Base-by-base conservation (phyloP, 2,329 filamentous ascomycete genomes). In the Talaromyces sp. region DNA sequence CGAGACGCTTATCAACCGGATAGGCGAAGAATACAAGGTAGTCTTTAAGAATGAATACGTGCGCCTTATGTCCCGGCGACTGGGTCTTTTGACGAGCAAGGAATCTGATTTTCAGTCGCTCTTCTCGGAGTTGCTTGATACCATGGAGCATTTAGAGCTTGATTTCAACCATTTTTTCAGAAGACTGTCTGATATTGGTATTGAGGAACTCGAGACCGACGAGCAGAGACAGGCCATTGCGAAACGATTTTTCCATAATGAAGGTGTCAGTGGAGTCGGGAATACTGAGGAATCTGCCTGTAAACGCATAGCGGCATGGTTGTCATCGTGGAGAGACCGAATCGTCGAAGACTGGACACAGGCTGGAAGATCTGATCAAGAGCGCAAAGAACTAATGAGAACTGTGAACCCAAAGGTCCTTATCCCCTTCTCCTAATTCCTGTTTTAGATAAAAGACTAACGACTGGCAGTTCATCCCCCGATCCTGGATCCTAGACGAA, bases 81-180 rank as follows among this genome's bases (percentile, higher is more conserved):
- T 99, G 0, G 95, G 95, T 0, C 83, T 98, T 3, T 88, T 87
- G 72, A 85, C 81, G 0, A 84, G 85, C 70, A 87, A 89, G 68
- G 86, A 90, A 4, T 82, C 82, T 0, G 94, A 97, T 75, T 96
- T 97, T 71, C 85, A 96, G 24, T 80, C 85, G 0, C 79, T 98
- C 2, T 95, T 94, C 74, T 93, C 90, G n/a, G 87, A 92, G 63
- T 79, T 92, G 11, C 84, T 99, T 0, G 92, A 97, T 74, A 88
- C 87, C 0, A 83, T 99, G 78, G 90, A 97, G 75, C 85, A 86
- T 1, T 80, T 93, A 19, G 91, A 96, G 73, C 81, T 99, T 2
- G 95, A 99, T 75, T 99, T 97, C 78, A 92, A 96, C 73, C 91
- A 96, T 72, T 95, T 96, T 75, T 98, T 98, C 84, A 86, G 96